phyloP scores from a whole-genome alignment of 352 stramenopile genomes.

The Phytophthora ohioensis region DNA sequence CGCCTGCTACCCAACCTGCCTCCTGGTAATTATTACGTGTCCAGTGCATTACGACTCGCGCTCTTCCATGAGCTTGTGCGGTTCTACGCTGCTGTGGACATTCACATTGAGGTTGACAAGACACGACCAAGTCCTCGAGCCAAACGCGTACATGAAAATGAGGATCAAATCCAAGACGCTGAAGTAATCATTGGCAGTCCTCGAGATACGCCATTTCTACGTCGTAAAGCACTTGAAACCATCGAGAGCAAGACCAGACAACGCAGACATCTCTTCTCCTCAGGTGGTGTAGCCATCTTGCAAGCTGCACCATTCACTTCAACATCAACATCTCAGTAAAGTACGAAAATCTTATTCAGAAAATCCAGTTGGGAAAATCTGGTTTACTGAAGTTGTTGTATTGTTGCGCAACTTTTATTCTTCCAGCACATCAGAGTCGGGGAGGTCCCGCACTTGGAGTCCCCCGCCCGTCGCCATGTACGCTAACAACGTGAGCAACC shows the following conservation, averaged over 20 bases:
- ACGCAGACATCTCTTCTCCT: conserved; percentile 47
- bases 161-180: conserved; percentile 28
- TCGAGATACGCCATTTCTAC: conserved; percentile 74
- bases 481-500: conserved; percentile 86
- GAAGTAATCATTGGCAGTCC: conserved; percentile 67
- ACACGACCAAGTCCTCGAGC: conserved; percentile 6
- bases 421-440: conserved; percentile 12
- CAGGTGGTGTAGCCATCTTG: conserved; percentile 52
- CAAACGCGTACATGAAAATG: background rate
- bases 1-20: conserved; percentile 57
- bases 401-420: conserved; percentile 6
- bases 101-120: conserved; percentile 5
- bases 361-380: background rate
- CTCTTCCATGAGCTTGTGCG: conserved; percentile 63
- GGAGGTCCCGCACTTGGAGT: background rate
- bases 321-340: conserved; percentile 15
- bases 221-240: conserved; percentile 68
- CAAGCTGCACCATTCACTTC: conserved; percentile 34
- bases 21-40: conserved; percentile 60
- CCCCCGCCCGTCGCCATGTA: conserved; percentile 55
- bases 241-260: conserved; percentile 46
- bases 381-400: too few species aligned
- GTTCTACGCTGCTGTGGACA: conserved; percentile 57
- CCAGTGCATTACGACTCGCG: conserved; percentile 45
- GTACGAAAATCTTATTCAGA: background rate